Evolutionary conservation across 805 yeast genomes (phyloP), one percentile per base, ranked within the genome.

Genomic region (Sungouiozyma intestinalis): DNA sequence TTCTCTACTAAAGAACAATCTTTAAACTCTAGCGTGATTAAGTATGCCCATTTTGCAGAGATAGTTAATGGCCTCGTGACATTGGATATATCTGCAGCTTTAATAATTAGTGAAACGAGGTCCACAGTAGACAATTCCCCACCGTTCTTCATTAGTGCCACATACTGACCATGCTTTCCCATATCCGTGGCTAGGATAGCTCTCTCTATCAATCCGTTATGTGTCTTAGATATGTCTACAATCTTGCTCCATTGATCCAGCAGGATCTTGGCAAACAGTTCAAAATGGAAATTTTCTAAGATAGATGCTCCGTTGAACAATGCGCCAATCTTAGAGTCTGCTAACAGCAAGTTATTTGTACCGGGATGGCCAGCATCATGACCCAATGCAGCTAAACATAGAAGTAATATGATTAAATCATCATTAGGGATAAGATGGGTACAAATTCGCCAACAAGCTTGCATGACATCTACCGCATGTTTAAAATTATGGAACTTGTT

Each of bases 281-380:
- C 71, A 8, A 77, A 70, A 62, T 92, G 98, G 64, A 76, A 87
- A 55, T 78, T 77, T 62, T 92, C 98, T 51, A 92, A 69, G 2
- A 84, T 81, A 6, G 90, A 80, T 41, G 74, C 65, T 48, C 78
- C 78, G 39, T 77, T 68, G 63, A 76, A 88, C 14, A 75, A 53
- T 42, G 63, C 58, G 2, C 90, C 75, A 18, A 86, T 69, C 9
- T 86, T 85, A 0, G 92, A 72, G 7, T 70, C 58, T 51, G 76
- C 58, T 18, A 90, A 65, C 49, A 86, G 77, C 32, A 76, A 74
- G 60, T 86, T 85, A 13, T 94, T 86, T n/a, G 87, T 77, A 2
- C 97, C 98, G 0, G 97, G 97, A 62, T 92, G 98, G 17, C 96
- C 95, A 27, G 85, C 77, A 61, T 92, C 98, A 64, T 92, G 98